phyloP scores from a whole-genome alignment of 805 yeast genomes.

The Starmera pachycereana region DNA sequence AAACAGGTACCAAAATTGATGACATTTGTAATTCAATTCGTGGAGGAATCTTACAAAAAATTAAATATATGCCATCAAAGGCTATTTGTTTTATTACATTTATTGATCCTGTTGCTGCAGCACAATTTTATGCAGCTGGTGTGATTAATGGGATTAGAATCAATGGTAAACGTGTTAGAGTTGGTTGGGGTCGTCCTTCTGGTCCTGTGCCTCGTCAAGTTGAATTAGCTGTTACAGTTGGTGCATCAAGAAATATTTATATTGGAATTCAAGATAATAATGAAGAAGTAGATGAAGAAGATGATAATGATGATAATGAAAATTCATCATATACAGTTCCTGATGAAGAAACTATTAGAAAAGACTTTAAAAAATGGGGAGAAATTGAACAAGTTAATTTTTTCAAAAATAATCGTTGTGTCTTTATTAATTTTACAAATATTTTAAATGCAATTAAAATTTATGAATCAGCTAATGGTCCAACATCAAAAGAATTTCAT shows the following conservation, averaged over 20 bases:
- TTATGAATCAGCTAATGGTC: conserved; percentile 45
- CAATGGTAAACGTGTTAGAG: conserved; percentile 50
- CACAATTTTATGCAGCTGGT: conserved; percentile 52
- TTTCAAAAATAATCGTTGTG: conserved; percentile 60
- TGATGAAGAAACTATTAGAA: conserved; percentile 37
- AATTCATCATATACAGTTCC: conserved; percentile 26
- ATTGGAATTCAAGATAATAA: conserved; percentile 43
- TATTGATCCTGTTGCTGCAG: conserved; percentile 52
- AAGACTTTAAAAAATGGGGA: conserved; percentile 57
- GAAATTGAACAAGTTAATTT: conserved; percentile 69
- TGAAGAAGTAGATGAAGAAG: conserved; percentile 20
- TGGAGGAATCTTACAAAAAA: conserved; percentile 63
- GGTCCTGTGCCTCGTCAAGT: conserved; percentile 51
- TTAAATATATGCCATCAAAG: conserved; percentile 41
- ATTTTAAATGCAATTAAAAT: conserved; percentile 54
- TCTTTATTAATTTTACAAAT: conserved; percentile 61
- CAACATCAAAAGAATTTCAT: conserved; percentile 24
- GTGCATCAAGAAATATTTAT: conserved; percentile 72
- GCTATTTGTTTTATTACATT: conserved; percentile 63
- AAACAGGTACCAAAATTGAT: conserved; percentile 53
- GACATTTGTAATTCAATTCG: conserved; percentile 69
- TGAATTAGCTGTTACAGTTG: conserved; percentile 54
- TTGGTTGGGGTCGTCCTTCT: conserved; percentile 63
- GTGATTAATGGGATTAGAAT: conserved; percentile 49
- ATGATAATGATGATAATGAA: conserved; percentile 9